Percentiles rank a stretch among this genome's conserved stretches.
phyloP scores from a whole-genome alignment of 2,329 filamentous ascomycete species.

The Shiraia bambusicola region DNA sequence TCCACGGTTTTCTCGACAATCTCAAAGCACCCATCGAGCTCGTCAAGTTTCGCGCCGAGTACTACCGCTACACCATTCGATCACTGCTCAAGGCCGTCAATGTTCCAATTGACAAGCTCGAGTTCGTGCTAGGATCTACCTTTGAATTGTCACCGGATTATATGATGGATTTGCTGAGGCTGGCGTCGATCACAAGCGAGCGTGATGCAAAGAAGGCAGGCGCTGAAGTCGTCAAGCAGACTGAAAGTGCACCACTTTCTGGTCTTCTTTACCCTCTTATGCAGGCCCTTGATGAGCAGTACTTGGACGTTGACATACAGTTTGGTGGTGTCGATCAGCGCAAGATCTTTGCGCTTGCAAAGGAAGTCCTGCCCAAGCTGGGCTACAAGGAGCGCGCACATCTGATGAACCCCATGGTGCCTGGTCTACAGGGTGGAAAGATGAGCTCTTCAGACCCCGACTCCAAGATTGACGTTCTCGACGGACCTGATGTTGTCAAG shows the following conservation, averaged over 20 bases:
- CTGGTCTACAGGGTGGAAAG: constrained; percentile 78
- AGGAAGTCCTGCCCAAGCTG: constrained; percentile 80
- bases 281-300: constrained; percentile 82
- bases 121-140: constrained; percentile 80
- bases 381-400: constrained; percentile 76
- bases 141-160: constrained; percentile 74
- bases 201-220: constrained; percentile 88
- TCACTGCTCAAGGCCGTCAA: constrained; percentile 74
- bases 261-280: constrained; percentile 83
- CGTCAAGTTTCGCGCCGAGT: constrained; percentile 76
- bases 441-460: constrained; percentile 72
- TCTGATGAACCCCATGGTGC: constrained; percentile 85
- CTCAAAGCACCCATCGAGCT: constrained; percentile 87
- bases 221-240: constrained; percentile 92
- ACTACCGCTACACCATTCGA: constrained; percentile 78
- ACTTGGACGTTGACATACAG: constrained; percentile 84
- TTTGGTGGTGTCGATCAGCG: constrained; percentile 79
- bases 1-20: constrained; percentile 76
- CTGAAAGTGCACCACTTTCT: constrained; percentile 70
- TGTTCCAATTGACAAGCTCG: constrained; percentile 74
- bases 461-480: constrained; percentile 92
- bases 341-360: constrained; percentile 84
- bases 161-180: constrained; percentile 83
- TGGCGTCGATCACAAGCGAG: constrained; percentile 70
- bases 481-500: constrained; percentile 69